Evolutionary conservation across 768 basidiomycete species (phyloP), one percentile per base, ranked within the genome.

Genomic region (Trametes villosa): DNA sequence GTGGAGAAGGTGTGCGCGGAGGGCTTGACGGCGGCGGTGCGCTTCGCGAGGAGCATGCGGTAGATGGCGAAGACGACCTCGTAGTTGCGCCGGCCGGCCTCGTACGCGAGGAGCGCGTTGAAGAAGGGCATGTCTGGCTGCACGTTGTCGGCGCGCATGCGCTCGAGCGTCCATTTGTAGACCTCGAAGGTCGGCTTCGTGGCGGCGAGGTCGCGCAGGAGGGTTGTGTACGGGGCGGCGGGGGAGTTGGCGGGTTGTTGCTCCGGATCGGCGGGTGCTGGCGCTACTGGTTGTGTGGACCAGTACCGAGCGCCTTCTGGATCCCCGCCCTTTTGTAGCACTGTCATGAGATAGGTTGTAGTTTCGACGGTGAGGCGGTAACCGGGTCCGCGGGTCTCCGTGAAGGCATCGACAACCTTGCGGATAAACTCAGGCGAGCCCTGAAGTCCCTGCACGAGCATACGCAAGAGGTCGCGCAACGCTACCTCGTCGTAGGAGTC

Each of bases 81-180:
- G 48, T 75, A 70, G 6, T 73, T 72, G 13, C 68, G 56, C 1
- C 67, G 68, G 13, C 74, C 66, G 36, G 76, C 65, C 55, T 81
- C 77, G 17, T 72, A 70, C 7, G 76, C 71, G 15, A 86, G 77
- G 61, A 86, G 76, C 9, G 77, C 60, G 56, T 86, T 84, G 71
- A 84, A 78, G n/a, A 84, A 63, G 38, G 66, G 65, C 9, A 76
- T 71, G 53, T 81, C 74, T 0, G 78, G 77, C 2, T 67, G 41
- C 13, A 81, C 71, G 33, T 75, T 75, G 1, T 76, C 71, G 20
- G 72, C 67, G 48, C 68, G 65, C 77, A 83, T 81, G 45, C 74
- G 70, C 5, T 70, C 63, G 48, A 86, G 70, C 0, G 62, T 45
- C 53, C 47, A 45, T 36, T 55, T 44, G 62, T 67, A 67, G 24